Evolutionary conservation across 192 early-diverging fungal species (phyloP), one percentile per base, ranked within the genome.

Genomic region (Backusella luteola): DNA sequence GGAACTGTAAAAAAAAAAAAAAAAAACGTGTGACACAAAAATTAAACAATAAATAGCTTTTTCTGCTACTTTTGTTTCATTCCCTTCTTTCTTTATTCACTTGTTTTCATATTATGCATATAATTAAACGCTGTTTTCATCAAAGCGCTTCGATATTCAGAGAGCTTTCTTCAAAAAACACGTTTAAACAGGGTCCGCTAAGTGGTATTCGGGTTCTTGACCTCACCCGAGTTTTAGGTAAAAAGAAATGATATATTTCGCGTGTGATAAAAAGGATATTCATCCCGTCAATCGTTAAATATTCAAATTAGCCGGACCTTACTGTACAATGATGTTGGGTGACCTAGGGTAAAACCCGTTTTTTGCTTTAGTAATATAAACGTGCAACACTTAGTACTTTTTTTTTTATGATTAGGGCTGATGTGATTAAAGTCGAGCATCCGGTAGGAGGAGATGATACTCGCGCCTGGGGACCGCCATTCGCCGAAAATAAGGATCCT

Each of bases 391-490:
- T 6, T 63, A 26, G n/a, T 34, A 34, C 14, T 21, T 9, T 34
- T 15, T 23, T 29, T 11, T 23, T 29, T 11, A 36, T 17, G 46
- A 70, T 39, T 46, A 90, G 93, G 14, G 97, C 97, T 0, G 92
- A 96, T 26, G 86, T 97, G 1, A 93, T 97, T 81, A 99, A 99
- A 66, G 84, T 99, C 36, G 97, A 97, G 83, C 88, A 93, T 72
- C 95, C 95, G 0, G 76, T 78, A 9, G 77, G 87, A 4, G 96
- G 95, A 42, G 95, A 97, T 79, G 97, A 98, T 79, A 97, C 97
- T 6, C 90, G 97, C 0, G 71, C 86, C 26, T 98, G 96, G 96
- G 94, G 95, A 17, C 90, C 92, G 6, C 92, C 91, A 12, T 89
- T 77, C 73, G 85, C 85, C 29, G 35, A 59, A 21, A 86, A 82